Percentiles rank a stretch among this genome's conserved stretches.
Conservation (phyloP, 371 early-diverging fungal species). For the Mucor indicus region DNA sequence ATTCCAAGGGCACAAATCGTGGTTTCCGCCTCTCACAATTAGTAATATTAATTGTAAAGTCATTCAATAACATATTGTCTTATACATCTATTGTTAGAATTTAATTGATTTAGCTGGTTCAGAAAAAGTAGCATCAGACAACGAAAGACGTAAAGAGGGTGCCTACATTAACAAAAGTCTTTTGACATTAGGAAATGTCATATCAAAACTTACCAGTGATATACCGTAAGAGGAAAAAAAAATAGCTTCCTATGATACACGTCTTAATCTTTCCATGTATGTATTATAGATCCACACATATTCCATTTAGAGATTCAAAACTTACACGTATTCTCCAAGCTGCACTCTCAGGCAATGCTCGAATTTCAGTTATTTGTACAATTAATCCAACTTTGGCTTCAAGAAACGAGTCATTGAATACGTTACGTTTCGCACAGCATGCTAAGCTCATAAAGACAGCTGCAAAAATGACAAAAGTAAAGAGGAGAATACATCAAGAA, state of each 20-base stretch:
- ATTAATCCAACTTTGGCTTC: slow-evolving; percentile 67
- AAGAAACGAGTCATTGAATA: slow-evolving; percentile 79
- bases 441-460: slow-evolving; percentile 65
- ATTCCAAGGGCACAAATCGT: slow-evolving; percentile 1
- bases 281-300: slow-evolving; percentile 52
- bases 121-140: slow-evolving; percentile 77
- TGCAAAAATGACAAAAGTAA: slow-evolving; percentile 36
- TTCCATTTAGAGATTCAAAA: slow-evolving; percentile 92
- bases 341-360: slow-evolving; percentile 80
- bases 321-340: slow-evolving; percentile 86
- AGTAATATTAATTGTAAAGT: too few species aligned
- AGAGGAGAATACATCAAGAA: background rate
- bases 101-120: slow-evolving; percentile 96
- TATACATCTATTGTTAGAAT: too few species aligned
- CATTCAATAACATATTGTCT: too few species aligned
- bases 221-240: slow-evolving; percentile 26
- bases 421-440: slow-evolving; percentile 83
- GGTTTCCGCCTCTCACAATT: slow-evolving; percentile 67
- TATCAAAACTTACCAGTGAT: slow-evolving; percentile 73
- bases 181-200: slow-evolving; percentile 84
- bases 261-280: too few species aligned
- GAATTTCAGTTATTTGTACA: slow-evolving; percentile 81
- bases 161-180: slow-evolving; percentile 89
- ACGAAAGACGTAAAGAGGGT: slow-evolving; percentile 84
- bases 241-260: slow-evolving; percentile 5